These are phyloP conservation scores for Graphiopsis chlorocephala DNA, from an alignment of 2,329 filamentous ascomycete genomes.

Conservation along the genomic window DNA sequence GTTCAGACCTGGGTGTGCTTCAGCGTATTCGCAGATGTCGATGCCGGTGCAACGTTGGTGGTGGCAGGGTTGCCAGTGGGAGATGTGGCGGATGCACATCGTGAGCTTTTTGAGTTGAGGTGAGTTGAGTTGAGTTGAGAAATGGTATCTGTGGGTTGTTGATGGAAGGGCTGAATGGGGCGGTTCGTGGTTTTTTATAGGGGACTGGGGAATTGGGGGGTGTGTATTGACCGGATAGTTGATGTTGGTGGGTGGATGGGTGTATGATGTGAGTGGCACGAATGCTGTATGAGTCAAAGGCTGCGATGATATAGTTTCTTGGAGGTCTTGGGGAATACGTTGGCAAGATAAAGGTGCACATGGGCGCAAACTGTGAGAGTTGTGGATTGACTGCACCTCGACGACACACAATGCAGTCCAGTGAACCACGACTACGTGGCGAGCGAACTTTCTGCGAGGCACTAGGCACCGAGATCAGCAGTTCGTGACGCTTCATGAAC, in stretches of 20 bases:
- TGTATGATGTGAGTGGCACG: neutral
- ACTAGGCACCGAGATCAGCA: neutral
- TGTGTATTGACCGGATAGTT: neutral
- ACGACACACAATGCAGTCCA: neutral
- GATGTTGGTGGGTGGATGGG: neutral
- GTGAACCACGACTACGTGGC: neutral
- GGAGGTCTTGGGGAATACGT: neutral
- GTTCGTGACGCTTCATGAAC: neutral
- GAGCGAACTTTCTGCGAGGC: neutral
- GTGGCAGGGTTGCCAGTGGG: constrained; percentile 3
- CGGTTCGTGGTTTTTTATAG: neutral
- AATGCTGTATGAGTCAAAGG: neutral
- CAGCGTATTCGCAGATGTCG: neutral
- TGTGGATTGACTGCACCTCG: neutral
- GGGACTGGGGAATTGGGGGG: neutral
- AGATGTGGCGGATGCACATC: constrained; percentile 2
- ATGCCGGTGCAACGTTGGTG: constrained; percentile 10
- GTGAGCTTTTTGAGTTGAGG: neutral
- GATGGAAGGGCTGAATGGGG: neutral
- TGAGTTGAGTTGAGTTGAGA: neutral
- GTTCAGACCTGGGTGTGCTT: neutral
- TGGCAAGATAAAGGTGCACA: neutral
- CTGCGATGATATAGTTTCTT: neutral
- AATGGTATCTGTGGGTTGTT: too few relatives aligned
- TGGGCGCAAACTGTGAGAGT: neutral